Evolutionary conservation across 73 alveolate species (phyloP), one percentile per base, ranked within the genome.

Genomic region (Symbiodinium natans): DNA sequence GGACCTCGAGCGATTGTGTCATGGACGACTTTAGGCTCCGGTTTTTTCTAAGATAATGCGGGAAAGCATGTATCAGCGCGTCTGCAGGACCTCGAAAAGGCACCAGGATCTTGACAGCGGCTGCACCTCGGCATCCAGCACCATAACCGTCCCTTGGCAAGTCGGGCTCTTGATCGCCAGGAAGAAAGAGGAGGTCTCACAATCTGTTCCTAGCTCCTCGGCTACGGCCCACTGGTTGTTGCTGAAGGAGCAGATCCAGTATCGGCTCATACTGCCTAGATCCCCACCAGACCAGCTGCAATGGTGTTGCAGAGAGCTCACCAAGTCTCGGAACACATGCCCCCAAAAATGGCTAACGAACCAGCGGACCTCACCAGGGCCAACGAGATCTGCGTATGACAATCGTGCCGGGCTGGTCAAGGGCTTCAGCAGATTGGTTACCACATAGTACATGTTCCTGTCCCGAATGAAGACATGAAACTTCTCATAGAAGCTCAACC

Each of bases 401-500:
- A 74, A 9, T 23, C 34, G 27, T 29, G 9, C 43, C 34, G 29
- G 43, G 40, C 33, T 19, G 84, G 84, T 74, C 84, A 74, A 74
- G 27, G 84, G 84, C 34, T 74, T 25, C 84, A 74, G 43, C 41
- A 74, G 84, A 31, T 74, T 74, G 43, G 27, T 42, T 27, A 23
- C 40, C 40, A 74, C 84, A 33, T 74, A 74, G 84, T 74, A 74
- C 84, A 74, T 74, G 84, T 4, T 29, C 21, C 84, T 23, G 42
- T 74, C 84, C 84, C 42, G 84, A n/a, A 74, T 63, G 82, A 63
- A 63, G 82, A 63, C 82, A 63, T 63, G 82, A 63, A 63, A 63
- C 82, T 63, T 63, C 82, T 63, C 82, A 17, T 63, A 36, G 82
- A 63, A 63, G 39, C 29, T n/a, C 82, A 63, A 36, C 82, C n/a